Evolutionary conservation across 1,284 basidiomycete genomes (phyloP).

Genomic region (Bjerkandera adusta): DNA sequence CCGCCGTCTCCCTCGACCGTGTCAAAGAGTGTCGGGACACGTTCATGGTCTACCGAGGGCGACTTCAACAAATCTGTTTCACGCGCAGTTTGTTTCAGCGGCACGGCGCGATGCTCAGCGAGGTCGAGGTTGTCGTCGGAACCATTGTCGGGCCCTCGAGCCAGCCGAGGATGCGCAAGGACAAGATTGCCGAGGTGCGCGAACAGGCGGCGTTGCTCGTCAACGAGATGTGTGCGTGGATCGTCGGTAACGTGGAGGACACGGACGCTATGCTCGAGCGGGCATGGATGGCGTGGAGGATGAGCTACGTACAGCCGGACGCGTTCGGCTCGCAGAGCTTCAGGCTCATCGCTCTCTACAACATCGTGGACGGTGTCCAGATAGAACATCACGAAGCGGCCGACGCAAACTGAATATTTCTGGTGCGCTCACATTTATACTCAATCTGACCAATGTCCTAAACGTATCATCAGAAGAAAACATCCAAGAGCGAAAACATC

Average conservation of each 20-base stretch:
- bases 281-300: constrained; percentile 51
- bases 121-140: constrained; percentile 29
- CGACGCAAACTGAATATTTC: background rate
- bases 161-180: constrained; percentile 21
- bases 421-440: too few relatives aligned
- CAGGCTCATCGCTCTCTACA: constrained; percentile 53
- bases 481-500: too few relatives aligned
- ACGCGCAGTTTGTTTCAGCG: constrained; percentile 14
- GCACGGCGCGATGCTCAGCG: constrained; percentile 17
- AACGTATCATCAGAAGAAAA: too few relatives aligned
- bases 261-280: constrained; percentile 37
- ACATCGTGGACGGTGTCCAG: constrained; percentile 41
- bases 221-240: constrained; percentile 2
- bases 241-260: constrained; percentile 34
- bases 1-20: background rate
- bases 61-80: constrained; percentile 23
- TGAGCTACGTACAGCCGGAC: constrained; percentile 35
- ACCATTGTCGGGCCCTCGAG: constrained; percentile 26
- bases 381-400: background rate
- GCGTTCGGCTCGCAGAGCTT: constrained; percentile 58
- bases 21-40: constrained; percentile 3
- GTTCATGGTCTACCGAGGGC: constrained; percentile 18
- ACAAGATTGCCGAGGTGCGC: constrained; percentile 22
- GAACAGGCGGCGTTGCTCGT: constrained; percentile 22
- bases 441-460: too few relatives aligned